A percentile compares a stretch with the other conserved stretches of the same genome.
phyloP scores from a whole-genome alignment of 805 yeast species.

The Metschnikowia henanensis region DNA sequence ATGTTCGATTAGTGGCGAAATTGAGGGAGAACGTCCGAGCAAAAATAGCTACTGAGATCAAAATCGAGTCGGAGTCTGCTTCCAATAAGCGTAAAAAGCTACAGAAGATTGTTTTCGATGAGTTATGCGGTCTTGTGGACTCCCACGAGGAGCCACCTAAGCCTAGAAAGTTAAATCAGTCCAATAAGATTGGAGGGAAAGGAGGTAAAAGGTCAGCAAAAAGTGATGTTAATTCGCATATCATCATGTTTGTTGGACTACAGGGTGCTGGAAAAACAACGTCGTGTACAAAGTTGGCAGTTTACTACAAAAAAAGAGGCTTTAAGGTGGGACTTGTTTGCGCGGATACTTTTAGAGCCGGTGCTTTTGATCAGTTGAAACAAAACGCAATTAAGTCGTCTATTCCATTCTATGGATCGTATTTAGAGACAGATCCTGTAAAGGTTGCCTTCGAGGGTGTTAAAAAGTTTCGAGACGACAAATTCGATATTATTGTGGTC shows the following conservation, averaged over 20 bases:
- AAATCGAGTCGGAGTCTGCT: constrained; percentile 47
- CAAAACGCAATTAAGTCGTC: constrained; percentile 96
- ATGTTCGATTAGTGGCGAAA: constrained; percentile 76
- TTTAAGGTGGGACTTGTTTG: constrained; percentile 95
- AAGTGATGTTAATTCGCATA: constrained; percentile 37
- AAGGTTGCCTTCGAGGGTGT: constrained; percentile 92
- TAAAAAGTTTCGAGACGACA: constrained; percentile 83
- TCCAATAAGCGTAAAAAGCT: constrained; percentile 73
- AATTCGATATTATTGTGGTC: constrained; percentile 90
- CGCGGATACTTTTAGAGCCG: constrained; percentile 99
- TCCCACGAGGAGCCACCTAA: constrained; percentile 62
- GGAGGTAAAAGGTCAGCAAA: constrained; percentile 30
- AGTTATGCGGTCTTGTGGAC: constrained; percentile 83
- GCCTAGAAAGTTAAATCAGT: constrained; percentile 72
- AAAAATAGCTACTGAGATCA: constrained; percentile 55
- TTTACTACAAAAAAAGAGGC: constrained; percentile 89
- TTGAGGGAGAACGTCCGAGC: constrained; percentile 59
- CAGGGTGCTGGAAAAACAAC: constrained; percentile 99
- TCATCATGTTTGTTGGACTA: constrained; percentile 96
- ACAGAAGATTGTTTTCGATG: constrained; percentile 94
- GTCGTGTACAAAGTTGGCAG: constrained; percentile 94
- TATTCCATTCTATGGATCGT: constrained; percentile 93
- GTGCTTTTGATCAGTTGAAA: constrained; percentile 97
- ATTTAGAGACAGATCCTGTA: constrained; percentile 94
- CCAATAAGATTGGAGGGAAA: constrained; percentile 20